Conservation (phyloP, 73 alveolate genomes). For the Uronychia binucleata region DNA sequence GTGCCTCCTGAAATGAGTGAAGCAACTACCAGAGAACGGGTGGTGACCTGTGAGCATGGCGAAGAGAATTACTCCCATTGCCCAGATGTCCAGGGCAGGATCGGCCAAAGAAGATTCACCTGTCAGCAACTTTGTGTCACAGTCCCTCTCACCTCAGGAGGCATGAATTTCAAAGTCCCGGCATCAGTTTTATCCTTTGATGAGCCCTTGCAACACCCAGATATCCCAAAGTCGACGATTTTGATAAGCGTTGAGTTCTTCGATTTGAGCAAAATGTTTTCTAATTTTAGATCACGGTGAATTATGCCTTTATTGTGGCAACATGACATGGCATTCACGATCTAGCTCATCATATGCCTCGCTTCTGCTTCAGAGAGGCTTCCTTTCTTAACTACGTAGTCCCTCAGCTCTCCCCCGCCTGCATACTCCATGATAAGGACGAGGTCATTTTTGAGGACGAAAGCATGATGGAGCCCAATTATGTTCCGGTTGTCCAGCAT, state of each 20-base stretch:
- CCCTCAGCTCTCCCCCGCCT: conserved; percentile 45
- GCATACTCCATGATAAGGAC: conserved; percentile 57
- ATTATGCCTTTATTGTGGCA: conserved; percentile 66
- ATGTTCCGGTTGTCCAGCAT: conserved; percentile 40
- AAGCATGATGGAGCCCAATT: conserved; percentile 33
- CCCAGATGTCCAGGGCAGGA: conserved; percentile 77
- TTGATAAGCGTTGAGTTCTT: conserved; percentile 48
- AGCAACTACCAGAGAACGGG: conserved; percentile 77
- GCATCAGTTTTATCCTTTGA: conserved; percentile 40
- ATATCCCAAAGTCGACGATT: conserved; percentile 74
- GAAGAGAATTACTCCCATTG: conserved; percentile 71
- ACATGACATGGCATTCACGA: conserved; percentile 48
- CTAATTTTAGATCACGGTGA: conserved; percentile 75
- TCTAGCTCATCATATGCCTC: conserved; percentile 31
- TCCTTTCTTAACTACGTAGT: conserved; percentile 30
- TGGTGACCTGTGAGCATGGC: conserved; percentile 55
- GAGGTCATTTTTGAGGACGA: conserved; percentile 34
- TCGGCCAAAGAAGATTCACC: conserved; percentile 6
- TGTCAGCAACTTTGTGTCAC: not conserved
- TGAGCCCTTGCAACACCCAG: conserved; percentile 35
- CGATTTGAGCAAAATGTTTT: conserved; percentile 64
- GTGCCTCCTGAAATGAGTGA: too few species aligned
- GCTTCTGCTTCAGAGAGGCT: conserved; percentile 29
- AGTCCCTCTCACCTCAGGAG: conserved; percentile 35
- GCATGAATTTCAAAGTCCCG: conserved; percentile 47